phyloP scores from a whole-genome alignment of 768 basidiomycete species.

The Lactarius hengduanensis region DNA sequence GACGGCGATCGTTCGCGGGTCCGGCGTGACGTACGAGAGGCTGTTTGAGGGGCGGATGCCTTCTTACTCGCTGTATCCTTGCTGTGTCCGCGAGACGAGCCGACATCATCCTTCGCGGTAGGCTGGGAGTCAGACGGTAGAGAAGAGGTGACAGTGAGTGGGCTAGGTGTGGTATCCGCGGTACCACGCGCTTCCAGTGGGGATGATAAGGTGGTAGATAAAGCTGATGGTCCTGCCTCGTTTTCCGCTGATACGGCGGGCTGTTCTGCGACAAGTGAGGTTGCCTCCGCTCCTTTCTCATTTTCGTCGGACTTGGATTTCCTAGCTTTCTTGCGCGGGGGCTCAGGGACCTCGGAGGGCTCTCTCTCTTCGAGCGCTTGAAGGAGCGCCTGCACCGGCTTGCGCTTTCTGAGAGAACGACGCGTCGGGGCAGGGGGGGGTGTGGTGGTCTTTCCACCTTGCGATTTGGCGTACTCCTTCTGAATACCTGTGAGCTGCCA shows the following conservation, averaged over 20 bases:
- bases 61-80: slow-evolving; percentile 20
- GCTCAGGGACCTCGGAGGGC: slow-evolving; percentile 21
- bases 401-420: slow-evolving; percentile 27
- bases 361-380: slow-evolving; percentile 17
- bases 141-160: slow-evolving; percentile 24
- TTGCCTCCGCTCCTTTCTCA: slow-evolving; percentile 15
- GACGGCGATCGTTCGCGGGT: slow-evolving; percentile 17
- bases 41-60: not conserved
- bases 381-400: slow-evolving; percentile 16
- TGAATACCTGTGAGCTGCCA: slow-evolving; percentile 29
- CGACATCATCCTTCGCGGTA: slow-evolving; percentile 15
- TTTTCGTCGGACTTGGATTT: slow-evolving; percentile 12
- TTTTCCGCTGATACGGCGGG: not conserved
- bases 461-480: slow-evolving; percentile 25
- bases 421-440: slow-evolving; percentile 20
- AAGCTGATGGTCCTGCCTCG: slow-evolving; percentile 13
- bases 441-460: slow-evolving; percentile 4
- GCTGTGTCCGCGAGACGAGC: slow-evolving; percentile 14
- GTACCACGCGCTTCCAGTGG: slow-evolving; percentile 9
- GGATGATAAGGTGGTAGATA: not conserved
- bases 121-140: slow-evolving; percentile 18
- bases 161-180: slow-evolving; percentile 24
- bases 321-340: slow-evolving; percentile 25
- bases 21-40: slow-evolving; percentile 23
- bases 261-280: not conserved